A percentile compares a stretch with the other conserved stretches of the same genome.
Evolutionary conservation across 129 eudicot genomes (phyloP).

Genomic region (Kitagawia praeruptora): DNA sequence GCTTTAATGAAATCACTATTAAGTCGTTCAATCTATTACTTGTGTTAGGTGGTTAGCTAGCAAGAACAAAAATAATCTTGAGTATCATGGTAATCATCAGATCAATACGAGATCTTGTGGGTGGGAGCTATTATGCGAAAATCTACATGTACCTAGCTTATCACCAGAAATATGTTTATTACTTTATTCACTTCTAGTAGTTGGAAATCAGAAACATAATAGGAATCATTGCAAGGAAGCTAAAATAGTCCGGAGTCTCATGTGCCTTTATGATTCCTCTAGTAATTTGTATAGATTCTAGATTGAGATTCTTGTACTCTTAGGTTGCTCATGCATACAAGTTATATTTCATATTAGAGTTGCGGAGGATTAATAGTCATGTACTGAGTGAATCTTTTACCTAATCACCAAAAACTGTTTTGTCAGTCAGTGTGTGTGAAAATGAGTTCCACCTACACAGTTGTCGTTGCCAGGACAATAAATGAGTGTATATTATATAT

Average conservation of each 20-base stretch:
- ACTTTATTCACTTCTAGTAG: not conserved
- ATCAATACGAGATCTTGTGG: too few species aligned
- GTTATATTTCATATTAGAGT: not conserved
- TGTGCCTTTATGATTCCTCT: not conserved
- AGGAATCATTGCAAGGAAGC: not conserved
- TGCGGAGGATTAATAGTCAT: not conserved
- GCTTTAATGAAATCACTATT: too few species aligned
- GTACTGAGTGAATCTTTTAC: not conserved
- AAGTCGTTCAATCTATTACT: too few species aligned
- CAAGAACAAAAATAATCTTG: too few species aligned
- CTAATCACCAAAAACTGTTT: not conserved
- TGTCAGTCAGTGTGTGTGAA: not conserved
- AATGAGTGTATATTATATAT: too few species aligned
- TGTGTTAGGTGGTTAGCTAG: too few species aligned
- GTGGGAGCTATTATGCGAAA: not conserved
- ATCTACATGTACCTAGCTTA: not conserved
- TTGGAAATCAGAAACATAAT: not conserved
- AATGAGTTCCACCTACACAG: too few species aligned
- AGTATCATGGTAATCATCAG: too few species aligned
- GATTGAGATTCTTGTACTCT: not conserved
- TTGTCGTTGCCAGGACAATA: too few species aligned
- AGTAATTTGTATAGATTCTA: not conserved
- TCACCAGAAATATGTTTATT: too few species aligned
- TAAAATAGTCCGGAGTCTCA: not conserved
- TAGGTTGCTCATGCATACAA: not conserved